Evolutionary conservation across 148 eudicot species (phyloP), one percentile per base, ranked within the genome.

Genomic region (Pharnaceum exiguum): DNA sequence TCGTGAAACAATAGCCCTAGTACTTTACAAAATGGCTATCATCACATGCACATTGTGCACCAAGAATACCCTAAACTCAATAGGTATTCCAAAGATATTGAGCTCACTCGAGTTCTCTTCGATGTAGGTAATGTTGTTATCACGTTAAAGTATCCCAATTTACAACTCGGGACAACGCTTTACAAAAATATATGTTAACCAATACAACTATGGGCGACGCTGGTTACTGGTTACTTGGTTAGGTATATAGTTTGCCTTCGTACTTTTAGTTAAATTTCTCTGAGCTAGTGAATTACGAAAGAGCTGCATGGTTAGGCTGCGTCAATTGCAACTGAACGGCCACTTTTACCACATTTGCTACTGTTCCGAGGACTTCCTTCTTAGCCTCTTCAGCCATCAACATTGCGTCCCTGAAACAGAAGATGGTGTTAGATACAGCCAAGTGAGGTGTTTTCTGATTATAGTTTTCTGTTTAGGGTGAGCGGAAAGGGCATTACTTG

Each of bases 321-420:
- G 71, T 19, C 28, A 77, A 58, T 23, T 77, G 79, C 9, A 93
- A 81, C 68, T 67, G 90, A 73, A 93, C 62, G 50, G 60, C 71
- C 53, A 86, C 90, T 51, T 81, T 78, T 23, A 72, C 44, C 18
- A 71, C 69, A 64, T 76, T 59, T 12, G 79, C 73, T 7, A 72
- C 77, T 28, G 64, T 67, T 31, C 64, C 63, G 16, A 73, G 26
- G 49, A 93, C 73, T 68, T 72, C 82, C 64, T 62, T 71, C 77
- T 79, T 84, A 23, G 83, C 89, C 58, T 80, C 89, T 72, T 78
- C 81, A 10, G 95, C 95, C 66, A 83, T 60, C 57, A 72, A 57
- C 62, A 76, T 75, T 31, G 95, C 95, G 49, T 89, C 95, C 19
- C 99, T 94, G 38, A 32, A 50, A 35, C 42, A 49, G n/a, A 27